Evolutionary conservation across 176 grass and related monocot genomes (phyloP), one percentile per base, ranked within the genome.

Genomic region (Pharus latifolius): DNA sequence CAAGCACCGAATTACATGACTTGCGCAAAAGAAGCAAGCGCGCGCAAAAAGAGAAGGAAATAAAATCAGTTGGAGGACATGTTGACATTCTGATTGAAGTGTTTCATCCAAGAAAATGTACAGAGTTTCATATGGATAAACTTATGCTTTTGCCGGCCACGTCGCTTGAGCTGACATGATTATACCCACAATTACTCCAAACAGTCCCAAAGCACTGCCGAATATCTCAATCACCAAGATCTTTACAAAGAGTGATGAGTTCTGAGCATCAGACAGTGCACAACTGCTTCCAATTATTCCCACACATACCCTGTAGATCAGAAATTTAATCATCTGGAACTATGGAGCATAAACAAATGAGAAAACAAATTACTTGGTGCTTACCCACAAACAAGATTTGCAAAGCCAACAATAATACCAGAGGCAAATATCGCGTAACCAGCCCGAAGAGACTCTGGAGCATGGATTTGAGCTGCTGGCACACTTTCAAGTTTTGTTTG

Each of bases 231-330:
- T 93, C 69, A 98, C 95, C 78, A 98, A 53, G 57, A 98, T 98
- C 74, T 98, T 93, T 27, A 98, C 95, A 51, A 93, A 98, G 20
- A 98, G 95, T 42, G 95, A 83, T 10, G 95, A 98, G 65, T 98
- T 98, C 70, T 98, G 95, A 56, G 95, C 95, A 90, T 98, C 95
- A 38, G 95, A 90, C 3, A 98, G 58, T 7, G 95, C 90, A 54
- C 95, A 98, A 48, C 95, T 98, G 78, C 95, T 98, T 72, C 95
- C 95, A 35, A 98, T 98, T 81, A 93, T 87, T 78, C 95, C 95
- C 51, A 93, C 95, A 32, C 95, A 98, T 29, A 98, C 63, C 78
- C 95, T 98, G 74, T 53, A 69, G 18, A 69, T 25, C 16, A 1
- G 10, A 80, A 65, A 44, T 74, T 63, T 68, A 50, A 38, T 40